phyloP scores from a whole-genome alignment of 208 protist species.

The Sergeia podlipaevii region DNA sequence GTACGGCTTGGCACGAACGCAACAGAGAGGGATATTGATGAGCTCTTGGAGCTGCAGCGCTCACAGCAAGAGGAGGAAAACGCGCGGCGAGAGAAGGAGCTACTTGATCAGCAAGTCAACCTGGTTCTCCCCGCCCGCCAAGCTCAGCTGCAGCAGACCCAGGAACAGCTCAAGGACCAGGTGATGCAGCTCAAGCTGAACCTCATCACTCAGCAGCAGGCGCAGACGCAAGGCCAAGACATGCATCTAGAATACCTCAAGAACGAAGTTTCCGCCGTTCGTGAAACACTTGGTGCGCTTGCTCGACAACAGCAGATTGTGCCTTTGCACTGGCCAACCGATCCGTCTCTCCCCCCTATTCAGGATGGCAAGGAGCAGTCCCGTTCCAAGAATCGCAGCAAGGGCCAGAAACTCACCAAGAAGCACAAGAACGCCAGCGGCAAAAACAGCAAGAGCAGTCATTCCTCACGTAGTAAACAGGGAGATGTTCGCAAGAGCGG shows the following conservation, averaged over 20 bases:
- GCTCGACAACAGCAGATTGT: no score
- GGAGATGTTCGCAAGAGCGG: no score
- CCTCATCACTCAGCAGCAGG: conserved; percentile 24
- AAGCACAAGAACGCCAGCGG: no score
- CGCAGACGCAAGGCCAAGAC: conserved; percentile 10
- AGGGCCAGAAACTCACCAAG: no score
- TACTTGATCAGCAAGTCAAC: conserved; percentile 44
- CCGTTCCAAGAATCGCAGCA: no score
- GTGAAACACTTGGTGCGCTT: conserved; percentile 5
- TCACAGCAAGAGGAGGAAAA: conserved; percentile 22
- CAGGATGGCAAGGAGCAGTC: no score
- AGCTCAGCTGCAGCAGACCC: conserved; percentile 35
- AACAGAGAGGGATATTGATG: conserved; percentile 22
- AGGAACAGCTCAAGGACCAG: conserved; percentile 31
- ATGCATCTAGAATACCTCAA: conserved; percentile 33
- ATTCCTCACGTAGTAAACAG: no score
- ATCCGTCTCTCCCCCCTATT: no score
- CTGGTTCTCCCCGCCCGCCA: conserved; percentile 33
- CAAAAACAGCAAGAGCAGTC: no score
- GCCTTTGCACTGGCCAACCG: no score
- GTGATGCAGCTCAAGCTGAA: conserved; percentile 42
- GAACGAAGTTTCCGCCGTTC: conserved; percentile 35
- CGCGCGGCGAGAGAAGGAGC: conserved; percentile 17
- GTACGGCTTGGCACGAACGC: conserved; percentile 2
- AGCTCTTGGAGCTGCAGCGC: conserved; percentile 25